These are phyloP conservation scores for Nannochloris sp. DNA, from an alignment of 139 green algal species.

Conservation along the genomic window DNA sequence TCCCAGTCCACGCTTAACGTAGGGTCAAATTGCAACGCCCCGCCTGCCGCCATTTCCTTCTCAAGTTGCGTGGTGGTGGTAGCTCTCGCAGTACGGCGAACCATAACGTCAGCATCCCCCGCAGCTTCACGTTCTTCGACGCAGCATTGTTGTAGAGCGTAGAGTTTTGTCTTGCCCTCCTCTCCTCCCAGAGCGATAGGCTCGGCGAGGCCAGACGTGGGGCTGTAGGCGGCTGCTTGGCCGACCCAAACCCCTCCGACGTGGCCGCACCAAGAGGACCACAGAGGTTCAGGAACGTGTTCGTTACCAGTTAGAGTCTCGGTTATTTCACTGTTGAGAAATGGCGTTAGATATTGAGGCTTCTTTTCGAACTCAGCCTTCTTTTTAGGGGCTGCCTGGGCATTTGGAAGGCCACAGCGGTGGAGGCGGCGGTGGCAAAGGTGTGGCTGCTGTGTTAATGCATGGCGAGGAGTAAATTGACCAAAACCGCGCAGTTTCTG, in stretches of 20 bases:
- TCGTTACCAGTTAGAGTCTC: conserved; percentile 4
- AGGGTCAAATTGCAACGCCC: conserved; percentile 6
- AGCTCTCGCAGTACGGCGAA: conserved; percentile 4
- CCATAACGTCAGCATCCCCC: background rate
- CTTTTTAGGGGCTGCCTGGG: too few species aligned
- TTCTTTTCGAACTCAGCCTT: too few species aligned
- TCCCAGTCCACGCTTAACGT: conserved; percentile 21
- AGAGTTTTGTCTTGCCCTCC: conserved; percentile 14
- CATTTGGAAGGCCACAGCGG: too few species aligned
- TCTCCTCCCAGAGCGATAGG: conserved; percentile 16
- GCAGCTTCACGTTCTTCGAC: conserved; percentile 24
- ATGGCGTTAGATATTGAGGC: background rate
- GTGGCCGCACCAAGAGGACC: conserved; percentile 34
- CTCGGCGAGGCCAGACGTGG: conserved; percentile 31
- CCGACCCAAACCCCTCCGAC: conserved; percentile 33
- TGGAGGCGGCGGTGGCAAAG: too few species aligned
- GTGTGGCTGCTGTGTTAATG: too few species aligned
- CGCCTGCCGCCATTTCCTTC: conserved; percentile 16
- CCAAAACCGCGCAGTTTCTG: too few species aligned
- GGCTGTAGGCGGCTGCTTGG: conserved; percentile 21
- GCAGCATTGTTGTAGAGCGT: conserved; percentile 22
- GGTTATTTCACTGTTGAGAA: background rate
- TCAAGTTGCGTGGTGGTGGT: background rate
- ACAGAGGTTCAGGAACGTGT: conserved; percentile 23
- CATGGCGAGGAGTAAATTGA: too few species aligned